These are phyloP conservation scores for Yamadazyma conglobata DNA, from an alignment of 1,139 yeast species.

Conservation along the genomic window DNA sequence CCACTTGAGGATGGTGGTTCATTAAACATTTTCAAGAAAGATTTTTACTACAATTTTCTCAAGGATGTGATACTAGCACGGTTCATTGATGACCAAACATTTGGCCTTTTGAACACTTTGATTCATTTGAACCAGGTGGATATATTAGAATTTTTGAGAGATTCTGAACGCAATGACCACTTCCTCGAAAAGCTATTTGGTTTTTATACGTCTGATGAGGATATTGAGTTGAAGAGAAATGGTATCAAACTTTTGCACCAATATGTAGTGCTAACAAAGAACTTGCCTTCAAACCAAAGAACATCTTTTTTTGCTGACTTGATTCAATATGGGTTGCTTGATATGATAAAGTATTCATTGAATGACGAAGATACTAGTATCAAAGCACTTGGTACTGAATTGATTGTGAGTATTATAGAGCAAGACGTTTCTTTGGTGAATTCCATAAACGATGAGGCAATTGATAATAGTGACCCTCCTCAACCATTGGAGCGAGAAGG, in stretches of 20 bases:
- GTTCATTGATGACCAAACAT: slow-evolving; percentile 74
- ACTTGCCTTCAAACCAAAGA: slow-evolving; percentile 61
- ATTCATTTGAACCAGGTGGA: slow-evolving; percentile 69
- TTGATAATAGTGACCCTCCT: slow-evolving; percentile 37
- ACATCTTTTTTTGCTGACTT: slow-evolving; percentile 62
- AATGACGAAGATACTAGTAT: slow-evolving; percentile 47
- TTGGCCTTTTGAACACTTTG: slow-evolving; percentile 59
- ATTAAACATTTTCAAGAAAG: slow-evolving; percentile 59
- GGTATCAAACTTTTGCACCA: slow-evolving; percentile 82
- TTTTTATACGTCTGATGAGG: slow-evolving; percentile 35
- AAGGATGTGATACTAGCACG: slow-evolving; percentile 85
- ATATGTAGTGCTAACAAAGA: slow-evolving; percentile 70
- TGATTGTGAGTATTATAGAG: slow-evolving; percentile 77
- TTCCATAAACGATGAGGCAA: slow-evolving; percentile 30
- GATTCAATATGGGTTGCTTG: slow-evolving; percentile 66
- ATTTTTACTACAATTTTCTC: slow-evolving; percentile 73
- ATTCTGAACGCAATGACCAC: slow-evolving; percentile 34
- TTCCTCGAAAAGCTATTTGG: slow-evolving; percentile 54
- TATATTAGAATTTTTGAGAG: slow-evolving; percentile 64
- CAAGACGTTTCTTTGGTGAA: slow-evolving; percentile 73
- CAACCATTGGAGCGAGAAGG: slow-evolving; percentile 2
- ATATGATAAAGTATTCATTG: slow-evolving; percentile 70
- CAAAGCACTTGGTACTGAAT: slow-evolving; percentile 75
- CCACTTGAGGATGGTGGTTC: slow-evolving; percentile 41
- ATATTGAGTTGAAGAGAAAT: slow-evolving; percentile 43